phyloP scores from a whole-genome alignment of 352 stramenopile species.

The Phytophthora meadii region DNA sequence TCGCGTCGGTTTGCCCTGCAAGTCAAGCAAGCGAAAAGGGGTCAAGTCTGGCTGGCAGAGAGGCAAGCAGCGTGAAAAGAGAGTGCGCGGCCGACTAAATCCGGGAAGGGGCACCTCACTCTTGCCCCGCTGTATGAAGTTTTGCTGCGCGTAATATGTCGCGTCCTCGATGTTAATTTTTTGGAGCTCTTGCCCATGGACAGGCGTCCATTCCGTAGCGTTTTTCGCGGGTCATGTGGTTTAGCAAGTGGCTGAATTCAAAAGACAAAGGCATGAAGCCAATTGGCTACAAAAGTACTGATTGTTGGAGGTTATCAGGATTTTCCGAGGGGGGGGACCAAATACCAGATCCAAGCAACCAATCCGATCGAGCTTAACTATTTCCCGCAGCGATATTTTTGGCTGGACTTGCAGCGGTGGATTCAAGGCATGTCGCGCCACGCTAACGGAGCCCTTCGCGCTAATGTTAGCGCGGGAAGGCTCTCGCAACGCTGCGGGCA shows the following conservation, averaged over 20 bases:
- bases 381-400: conserved; percentile 40
- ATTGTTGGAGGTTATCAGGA: conserved; percentile 38
- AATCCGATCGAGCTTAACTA: conserved; percentile 16
- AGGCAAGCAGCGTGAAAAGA: conserved; percentile 31
- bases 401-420: conserved; percentile 6
- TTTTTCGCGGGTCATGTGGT: conserved; percentile 21
- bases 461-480: conserved; percentile 32
- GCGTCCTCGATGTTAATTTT: conserved; percentile 37
- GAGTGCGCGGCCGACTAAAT: conserved; percentile 30
- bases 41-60: conserved; percentile 38
- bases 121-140: conserved; percentile 7
- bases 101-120: not conserved
- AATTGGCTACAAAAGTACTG: conserved; percentile 29
- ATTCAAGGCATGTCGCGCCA: conserved; percentile 38
- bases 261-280: not conserved
- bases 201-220: conserved; percentile 5
- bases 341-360: conserved; percentile 34
- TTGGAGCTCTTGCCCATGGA: conserved; percentile 17
- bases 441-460: conserved; percentile 7
- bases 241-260: conserved; percentile 5
- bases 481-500: conserved; percentile 12
- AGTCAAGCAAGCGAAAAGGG: conserved; percentile 10
- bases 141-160: conserved; percentile 35
- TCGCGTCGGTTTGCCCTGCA: conserved; percentile 20
- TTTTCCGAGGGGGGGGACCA: conserved; percentile 36